Evolutionary conservation across 108 stramenopile genomes (phyloP).

Genomic region (Schizochytrium sp.): DNA sequence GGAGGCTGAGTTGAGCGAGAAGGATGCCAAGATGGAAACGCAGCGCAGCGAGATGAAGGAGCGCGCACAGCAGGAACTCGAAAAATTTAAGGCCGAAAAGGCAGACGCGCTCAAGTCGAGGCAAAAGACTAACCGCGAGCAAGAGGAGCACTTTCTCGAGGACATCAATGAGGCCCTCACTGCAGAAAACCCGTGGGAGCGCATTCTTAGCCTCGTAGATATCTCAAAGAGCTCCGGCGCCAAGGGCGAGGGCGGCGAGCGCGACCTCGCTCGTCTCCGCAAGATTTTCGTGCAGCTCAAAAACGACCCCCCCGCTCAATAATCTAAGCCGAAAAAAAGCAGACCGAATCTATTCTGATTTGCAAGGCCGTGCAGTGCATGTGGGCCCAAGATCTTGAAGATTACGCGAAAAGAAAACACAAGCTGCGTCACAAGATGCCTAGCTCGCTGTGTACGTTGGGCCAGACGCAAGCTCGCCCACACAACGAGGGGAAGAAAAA

Average conservation of each 20-base stretch:
- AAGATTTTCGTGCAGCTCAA: not conserved
- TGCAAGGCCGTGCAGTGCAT: not conserved
- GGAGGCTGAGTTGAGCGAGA: not conserved
- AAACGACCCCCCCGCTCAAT: not conserved
- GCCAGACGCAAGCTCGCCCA: no score
- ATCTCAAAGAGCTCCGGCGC: not conserved
- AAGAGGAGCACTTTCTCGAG: not conserved
- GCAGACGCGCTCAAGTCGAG: not conserved
- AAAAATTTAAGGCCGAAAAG: not conserved
- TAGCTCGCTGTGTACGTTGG: no score
- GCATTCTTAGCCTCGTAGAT: not conserved
- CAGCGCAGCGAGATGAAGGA: not conserved
- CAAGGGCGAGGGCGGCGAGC: not conserved
- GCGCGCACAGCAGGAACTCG: not conserved
- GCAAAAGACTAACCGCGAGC: not conserved
- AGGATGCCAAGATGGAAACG: not conserved
- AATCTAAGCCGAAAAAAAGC: not conserved
- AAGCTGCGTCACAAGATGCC: no score
- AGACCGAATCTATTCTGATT: not conserved
- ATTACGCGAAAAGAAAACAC: not conserved
- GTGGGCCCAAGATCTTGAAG: not conserved
- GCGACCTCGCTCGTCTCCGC: not conserved
- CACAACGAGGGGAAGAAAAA: no score
- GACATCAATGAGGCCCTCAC: not conserved
- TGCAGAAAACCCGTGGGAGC: constrained; percentile 13